A percentile compares a stretch with the other conserved stretches of the same genome.
Conservation (phyloP, 129 eudicot species). For the Heracleum sosnowskyi region DNA sequence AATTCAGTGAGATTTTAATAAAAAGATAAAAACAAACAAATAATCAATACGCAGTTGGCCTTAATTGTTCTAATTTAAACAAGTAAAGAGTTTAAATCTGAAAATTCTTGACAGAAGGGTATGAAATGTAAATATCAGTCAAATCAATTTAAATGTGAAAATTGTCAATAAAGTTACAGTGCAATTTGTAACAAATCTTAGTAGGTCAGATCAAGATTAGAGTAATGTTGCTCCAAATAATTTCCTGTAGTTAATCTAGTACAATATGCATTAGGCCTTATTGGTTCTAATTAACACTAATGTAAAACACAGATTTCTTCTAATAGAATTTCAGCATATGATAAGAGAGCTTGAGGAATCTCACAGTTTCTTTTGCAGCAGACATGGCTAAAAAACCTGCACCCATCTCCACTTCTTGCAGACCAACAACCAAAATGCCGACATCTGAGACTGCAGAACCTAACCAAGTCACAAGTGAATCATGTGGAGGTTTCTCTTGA, state of each 20-base stretch:
- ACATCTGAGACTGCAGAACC: conserved; percentile 75
- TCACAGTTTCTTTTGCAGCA: conserved; percentile 98
- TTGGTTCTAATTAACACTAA: neutral
- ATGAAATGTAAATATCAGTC: neutral
- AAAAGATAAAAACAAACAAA: neutral
- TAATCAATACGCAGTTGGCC: too few relatives aligned
- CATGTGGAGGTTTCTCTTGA: conserved; percentile 86
- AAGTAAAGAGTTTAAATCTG: too few relatives aligned
- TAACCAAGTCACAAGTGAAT: conserved; percentile 72
- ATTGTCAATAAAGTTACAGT: neutral
- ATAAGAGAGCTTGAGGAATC: conserved; percentile 22
- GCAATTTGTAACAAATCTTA: neutral
- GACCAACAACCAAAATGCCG: conserved; percentile 74
- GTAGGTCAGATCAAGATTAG: neutral
- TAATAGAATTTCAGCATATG: conserved; percentile 5
- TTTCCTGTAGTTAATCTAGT: neutral
- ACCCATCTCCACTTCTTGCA: conserved; percentile 99
- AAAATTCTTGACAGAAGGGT: neutral
- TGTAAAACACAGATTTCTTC: neutral
- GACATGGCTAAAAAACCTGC: conserved; percentile 99
- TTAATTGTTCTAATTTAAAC: too few relatives aligned
- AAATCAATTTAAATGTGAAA: too few relatives aligned
- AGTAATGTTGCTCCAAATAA: neutral
- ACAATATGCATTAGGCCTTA: neutral
- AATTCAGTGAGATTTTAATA: too few relatives aligned